phyloP scores from a whole-genome alignment of 192 early-diverging fungal genomes.

The Gaertneriomyces semiglobifer region DNA sequence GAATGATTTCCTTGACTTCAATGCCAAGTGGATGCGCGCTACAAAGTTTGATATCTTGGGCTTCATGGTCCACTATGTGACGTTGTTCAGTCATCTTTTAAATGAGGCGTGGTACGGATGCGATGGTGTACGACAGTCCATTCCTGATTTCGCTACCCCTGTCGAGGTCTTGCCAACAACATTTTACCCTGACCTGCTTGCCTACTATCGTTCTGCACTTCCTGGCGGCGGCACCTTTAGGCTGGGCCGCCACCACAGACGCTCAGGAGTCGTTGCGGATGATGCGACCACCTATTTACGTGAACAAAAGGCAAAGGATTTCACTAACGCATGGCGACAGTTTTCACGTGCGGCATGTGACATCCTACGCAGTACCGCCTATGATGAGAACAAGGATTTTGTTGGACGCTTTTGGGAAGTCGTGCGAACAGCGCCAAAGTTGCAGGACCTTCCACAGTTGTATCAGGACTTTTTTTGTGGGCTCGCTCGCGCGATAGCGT shows the following conservation, averaged over 20 bases:
- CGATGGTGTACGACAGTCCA: background rate
- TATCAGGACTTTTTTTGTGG: slow-evolving; percentile 24
- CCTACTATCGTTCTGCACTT: slow-evolving; percentile 18
- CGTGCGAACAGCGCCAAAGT: slow-evolving; percentile 6
- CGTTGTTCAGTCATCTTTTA: slow-evolving; percentile 25
- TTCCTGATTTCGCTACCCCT: background rate
- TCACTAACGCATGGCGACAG: slow-evolving; percentile 24
- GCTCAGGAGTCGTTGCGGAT: background rate
- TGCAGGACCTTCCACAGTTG: slow-evolving; percentile 17
- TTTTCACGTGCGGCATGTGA: slow-evolving; percentile 4
- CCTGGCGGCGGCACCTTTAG: slow-evolving; percentile 31
- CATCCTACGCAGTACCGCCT: slow-evolving; percentile 5
- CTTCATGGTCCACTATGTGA: slow-evolving; percentile 24
- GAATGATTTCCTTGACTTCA: slow-evolving; percentile 22
- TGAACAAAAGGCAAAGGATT: slow-evolving; percentile 12
- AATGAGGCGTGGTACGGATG: slow-evolving; percentile 30
- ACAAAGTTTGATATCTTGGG: slow-evolving; percentile 41
- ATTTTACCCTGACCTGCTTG: slow-evolving; percentile 19
- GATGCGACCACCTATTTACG: slow-evolving; percentile 10
- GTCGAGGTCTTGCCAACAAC: slow-evolving; percentile 7
- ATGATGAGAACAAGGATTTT: slow-evolving; percentile 1
- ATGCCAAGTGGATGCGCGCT: slow-evolving; percentile 34
- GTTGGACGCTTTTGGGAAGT: slow-evolving; percentile 14
- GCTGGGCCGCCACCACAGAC: slow-evolving; percentile 10
- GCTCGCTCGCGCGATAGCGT: slow-evolving; percentile 19